Conservation (phyloP, 2,329 filamentous ascomycete species). For the Diaporthe australafricana region DNA sequence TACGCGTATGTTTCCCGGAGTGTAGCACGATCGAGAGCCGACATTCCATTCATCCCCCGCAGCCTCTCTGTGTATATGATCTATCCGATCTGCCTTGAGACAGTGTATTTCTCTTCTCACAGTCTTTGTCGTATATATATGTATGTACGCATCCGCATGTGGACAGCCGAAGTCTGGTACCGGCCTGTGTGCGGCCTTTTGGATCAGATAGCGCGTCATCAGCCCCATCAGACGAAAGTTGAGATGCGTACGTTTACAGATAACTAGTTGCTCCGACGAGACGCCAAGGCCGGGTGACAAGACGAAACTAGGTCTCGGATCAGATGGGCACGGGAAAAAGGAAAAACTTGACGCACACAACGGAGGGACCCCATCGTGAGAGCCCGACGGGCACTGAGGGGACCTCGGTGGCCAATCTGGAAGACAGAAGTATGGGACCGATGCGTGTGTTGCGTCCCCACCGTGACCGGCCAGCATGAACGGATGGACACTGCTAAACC, state of each 20-base stretch:
- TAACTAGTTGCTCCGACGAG: not conserved
- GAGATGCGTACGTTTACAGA: not conserved
- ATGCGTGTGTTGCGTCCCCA: not conserved
- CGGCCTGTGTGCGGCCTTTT: not conserved
- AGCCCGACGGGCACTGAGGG: not conserved
- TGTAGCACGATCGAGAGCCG: too few species aligned
- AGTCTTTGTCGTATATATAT: not conserved
- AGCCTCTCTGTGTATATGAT: not conserved
- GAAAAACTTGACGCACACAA: not conserved
- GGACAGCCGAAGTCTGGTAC: not conserved
- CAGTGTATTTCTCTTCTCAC: not conserved
- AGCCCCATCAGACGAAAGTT: not conserved
- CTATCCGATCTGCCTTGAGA: not conserved
- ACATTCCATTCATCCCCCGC: not conserved
- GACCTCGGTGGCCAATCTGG: not conserved
- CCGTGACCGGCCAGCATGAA: conserved; percentile 5
- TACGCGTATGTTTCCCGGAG: too few species aligned
- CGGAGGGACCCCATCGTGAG: not conserved
- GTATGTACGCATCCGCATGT: not conserved
- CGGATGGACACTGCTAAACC: conserved; percentile 12
- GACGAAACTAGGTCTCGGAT: conserved; percentile 20
- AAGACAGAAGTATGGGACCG: not conserved
- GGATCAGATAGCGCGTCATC: conserved; percentile 26
- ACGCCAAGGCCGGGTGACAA: conserved; percentile 20
- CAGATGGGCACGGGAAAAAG: conserved; percentile 14